Conservation (phyloP, 768 basidiomycete genomes). For the Cyathus striatus region DNA sequence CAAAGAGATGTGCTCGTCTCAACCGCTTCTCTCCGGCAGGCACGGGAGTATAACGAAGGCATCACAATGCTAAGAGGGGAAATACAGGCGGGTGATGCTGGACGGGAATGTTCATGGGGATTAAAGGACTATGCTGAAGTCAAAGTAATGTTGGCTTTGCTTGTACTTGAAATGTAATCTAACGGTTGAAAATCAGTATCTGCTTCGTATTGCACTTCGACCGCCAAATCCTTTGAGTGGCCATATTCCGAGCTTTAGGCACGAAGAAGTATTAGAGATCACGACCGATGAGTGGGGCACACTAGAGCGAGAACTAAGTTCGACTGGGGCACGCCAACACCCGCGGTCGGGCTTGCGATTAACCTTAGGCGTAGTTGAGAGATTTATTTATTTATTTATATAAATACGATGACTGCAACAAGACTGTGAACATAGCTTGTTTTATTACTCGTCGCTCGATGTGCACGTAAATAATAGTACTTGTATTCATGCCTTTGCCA, state of each 20-base stretch:
- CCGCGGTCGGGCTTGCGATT: constrained; percentile 31
- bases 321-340: constrained; percentile 31
- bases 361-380: constrained; percentile 9
- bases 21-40: constrained; percentile 13
- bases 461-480: too few relatives aligned
- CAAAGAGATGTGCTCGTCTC: constrained; percentile 20
- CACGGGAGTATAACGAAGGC: constrained; percentile 30
- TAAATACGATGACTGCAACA: too few relatives aligned
- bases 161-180: neutral
- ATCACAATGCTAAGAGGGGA: constrained; percentile 22
- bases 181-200: constrained; percentile 20
- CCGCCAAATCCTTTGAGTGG: constrained; percentile 21
- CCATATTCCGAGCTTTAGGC: constrained; percentile 28
- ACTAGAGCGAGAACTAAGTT: constrained; percentile 28
- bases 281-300: constrained; percentile 36
- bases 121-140: constrained; percentile 23
- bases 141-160: constrained; percentile 14
- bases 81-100: constrained; percentile 30
- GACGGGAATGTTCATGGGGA: constrained; percentile 30
- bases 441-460: too few relatives aligned
- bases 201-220: constrained; percentile 26
- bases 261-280: constrained; percentile 29
- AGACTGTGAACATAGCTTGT: too few relatives aligned
- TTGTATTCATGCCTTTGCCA: too few relatives aligned
- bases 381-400: too few relatives aligned